Evolutionary conservation across 208 protist genomes (phyloP), one percentile per base, ranked within the genome.

Genomic region (Sergeia podlipaevii): DNA sequence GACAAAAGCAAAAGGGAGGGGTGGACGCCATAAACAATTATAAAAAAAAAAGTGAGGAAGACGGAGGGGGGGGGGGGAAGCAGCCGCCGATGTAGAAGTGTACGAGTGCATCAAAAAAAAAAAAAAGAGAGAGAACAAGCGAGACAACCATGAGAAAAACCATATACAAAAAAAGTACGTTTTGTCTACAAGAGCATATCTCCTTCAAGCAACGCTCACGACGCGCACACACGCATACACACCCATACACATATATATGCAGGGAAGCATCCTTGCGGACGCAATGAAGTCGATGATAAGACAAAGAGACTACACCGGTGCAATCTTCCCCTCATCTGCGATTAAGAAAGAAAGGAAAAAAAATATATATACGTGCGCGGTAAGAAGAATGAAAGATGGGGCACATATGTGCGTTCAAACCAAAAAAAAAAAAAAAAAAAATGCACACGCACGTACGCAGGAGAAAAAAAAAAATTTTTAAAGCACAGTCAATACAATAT

Each of bases 371-470:
- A 20, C 13, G 13, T 24, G 21, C 5, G 28, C 18, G 27, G 5
- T 21, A 2, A 32, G 24, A 4, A 38, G 44, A 60, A 41, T 33
- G 28, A n/a, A 21, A 45, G 23, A n/a, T n/a, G n/a, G n/a, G n/a
- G n/a, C n/a, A n/a, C n/a, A n/a, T n/a, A n/a, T n/a, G n/a, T n/a
- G n/a, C n/a, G n/a, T n/a, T n/a, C n/a, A n/a, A n/a, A n/a, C n/a
- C 4, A 11, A 36, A 21, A 41, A 44, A 33, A 44, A 34, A 53
- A 41, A 51, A 36, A 51, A 28, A 43, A 15, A 60, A 29, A 36
- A 59, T 20, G 38, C 41, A 17, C 53, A 34, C 10, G 53, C 5
- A 28, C 11, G 7, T 13, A 36, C 11, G 21, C 38, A 20, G 15
- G 27, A 51, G 28, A 18, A 51, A 37, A 37, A 32, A 17, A 48